Evolutionary conservation across 768 basidiomycete species (phyloP).

Genomic region (Serpula lacrymans): DNA sequence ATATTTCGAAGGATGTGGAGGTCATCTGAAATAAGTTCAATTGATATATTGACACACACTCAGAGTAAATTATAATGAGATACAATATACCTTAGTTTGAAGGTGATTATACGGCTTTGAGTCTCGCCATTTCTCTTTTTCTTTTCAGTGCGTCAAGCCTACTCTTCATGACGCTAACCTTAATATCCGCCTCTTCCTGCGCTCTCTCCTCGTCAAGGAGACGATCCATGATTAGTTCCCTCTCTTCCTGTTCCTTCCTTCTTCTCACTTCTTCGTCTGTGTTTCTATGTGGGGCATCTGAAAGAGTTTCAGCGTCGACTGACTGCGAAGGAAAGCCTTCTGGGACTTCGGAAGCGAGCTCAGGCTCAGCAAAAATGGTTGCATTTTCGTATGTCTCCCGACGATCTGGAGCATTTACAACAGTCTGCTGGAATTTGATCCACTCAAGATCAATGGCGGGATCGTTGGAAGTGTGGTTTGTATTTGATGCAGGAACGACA

Average conservation of each 20-base stretch:
- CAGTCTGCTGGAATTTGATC: constrained; percentile 64
- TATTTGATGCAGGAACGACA: too few relatives aligned
- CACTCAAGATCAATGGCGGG: constrained; percentile 65
- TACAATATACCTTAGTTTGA: too few relatives aligned
- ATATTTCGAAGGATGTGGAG: too few relatives aligned
- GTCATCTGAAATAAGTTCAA: too few relatives aligned
- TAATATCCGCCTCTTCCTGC: constrained; percentile 85
- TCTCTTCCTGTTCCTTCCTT: constrained; percentile 65
- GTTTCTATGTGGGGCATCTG: constrained; percentile 27
- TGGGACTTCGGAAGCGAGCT: constrained; percentile 42
- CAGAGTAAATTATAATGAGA: too few relatives aligned
- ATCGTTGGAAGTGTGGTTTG: constrained; percentile 2
- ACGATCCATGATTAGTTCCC: constrained; percentile 83
- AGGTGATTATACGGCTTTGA: too few relatives aligned
- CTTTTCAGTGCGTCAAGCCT: constrained; percentile 57
- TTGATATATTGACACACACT: too few relatives aligned
- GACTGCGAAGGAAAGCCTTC: constrained; percentile 46
- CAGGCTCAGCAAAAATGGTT: constrained; percentile 69
- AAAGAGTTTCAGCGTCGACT: constrained; percentile 12
- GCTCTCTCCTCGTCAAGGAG: constrained; percentile 80
- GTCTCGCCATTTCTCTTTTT: constrained; percentile 36
- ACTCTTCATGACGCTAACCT: constrained; percentile 61
- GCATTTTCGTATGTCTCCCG: constrained; percentile 62
- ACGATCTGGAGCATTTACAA: constrained; percentile 43
- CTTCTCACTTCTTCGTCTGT: constrained; percentile 46